Base-by-base conservation (phyloP, 2,329 filamentous ascomycete genomes). In the Pseudopithomyces maydicus region DNA sequence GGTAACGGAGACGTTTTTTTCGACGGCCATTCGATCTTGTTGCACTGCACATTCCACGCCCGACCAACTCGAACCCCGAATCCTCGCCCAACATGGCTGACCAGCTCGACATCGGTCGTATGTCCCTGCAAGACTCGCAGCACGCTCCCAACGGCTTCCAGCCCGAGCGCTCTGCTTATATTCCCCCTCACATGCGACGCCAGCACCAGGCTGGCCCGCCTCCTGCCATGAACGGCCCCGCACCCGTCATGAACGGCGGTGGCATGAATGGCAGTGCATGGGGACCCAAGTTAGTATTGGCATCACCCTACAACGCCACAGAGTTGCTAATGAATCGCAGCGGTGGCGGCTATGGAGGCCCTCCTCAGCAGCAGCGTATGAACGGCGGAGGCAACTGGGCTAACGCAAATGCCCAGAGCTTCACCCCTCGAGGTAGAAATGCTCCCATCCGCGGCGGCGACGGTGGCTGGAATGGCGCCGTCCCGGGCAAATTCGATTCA, bases 21-120 rank as follows among this genome's bases (percentile, higher is more conserved):
- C 23, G 32, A 45, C 52, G 47, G 50, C 49, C 44, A 38, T 23
- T 55, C 59, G 54, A 47, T 36, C 17, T 41, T 55, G 46, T 39
- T 36, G 22, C 11, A n/a, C 26, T 44, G 49, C 23, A 56, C 26
- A 15, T 14, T 38, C 45, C 41, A 6, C 35, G 54, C 56, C 49
- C 50, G 52, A 39, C 58, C 42, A 57, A 35, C 47, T 32, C 54
- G 58, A 35, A 54, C 41, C 60, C 57, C 57, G 38, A 59, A 52
- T 39, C 45, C 48, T 56, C 66, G 55, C 52, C 47, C 71, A 76
- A 62, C 56, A 76, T 76, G 73, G 73, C 73, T 73, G 73, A 76
- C 57, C 88, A 93, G 82, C 85, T 95, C 71, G 91, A 92, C 82
- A 92, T 94, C 85, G 85, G 84, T 75, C 86, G 87, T 75, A 82